Percentiles rank a stretch among this genome's conserved stretches.
phyloP scores from a whole-genome alignment of 345 rosid genomes.

The Linum usitatissimum region DNA sequence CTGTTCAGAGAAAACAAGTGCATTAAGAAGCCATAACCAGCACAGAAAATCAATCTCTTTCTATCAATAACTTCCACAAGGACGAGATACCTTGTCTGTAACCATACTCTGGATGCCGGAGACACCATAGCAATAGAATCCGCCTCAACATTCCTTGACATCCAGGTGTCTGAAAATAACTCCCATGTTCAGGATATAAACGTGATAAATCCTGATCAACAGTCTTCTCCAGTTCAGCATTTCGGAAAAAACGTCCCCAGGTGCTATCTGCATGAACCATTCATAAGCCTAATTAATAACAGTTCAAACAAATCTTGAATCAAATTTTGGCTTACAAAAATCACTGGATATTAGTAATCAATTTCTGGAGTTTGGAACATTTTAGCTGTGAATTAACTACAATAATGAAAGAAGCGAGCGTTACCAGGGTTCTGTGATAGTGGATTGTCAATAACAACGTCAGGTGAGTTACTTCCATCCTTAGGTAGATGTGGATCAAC shows the following conservation, averaged over 20 bases:
- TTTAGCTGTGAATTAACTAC: background rate
- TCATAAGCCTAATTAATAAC: background rate
- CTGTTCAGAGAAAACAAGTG: constrained; percentile 23
- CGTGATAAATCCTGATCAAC: constrained; percentile 90
- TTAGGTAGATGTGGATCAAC: constrained; percentile 67
- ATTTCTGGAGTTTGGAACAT: background rate
- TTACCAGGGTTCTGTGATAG: constrained; percentile 94
- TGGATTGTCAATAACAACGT: constrained; percentile 79
- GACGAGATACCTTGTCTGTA: constrained; percentile 67
- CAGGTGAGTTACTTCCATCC: constrained; percentile 46
- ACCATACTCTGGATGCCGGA: constrained; percentile 73
- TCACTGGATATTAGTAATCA: too few species aligned
- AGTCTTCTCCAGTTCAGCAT: constrained; percentile 88
- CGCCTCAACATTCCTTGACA: constrained; percentile 96
- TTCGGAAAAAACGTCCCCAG: constrained; percentile 90
- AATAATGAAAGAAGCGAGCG: constrained; percentile 10
- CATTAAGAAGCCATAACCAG: background rate
- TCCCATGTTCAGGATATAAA: constrained; percentile 87
- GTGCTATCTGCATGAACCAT: constrained; percentile 55
- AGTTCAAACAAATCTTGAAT: background rate
- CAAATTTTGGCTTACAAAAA: background rate
- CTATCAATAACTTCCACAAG: background rate
- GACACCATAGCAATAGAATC: constrained; percentile 83
- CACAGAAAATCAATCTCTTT: background rate
- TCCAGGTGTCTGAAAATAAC: constrained; percentile 87